These are phyloP conservation scores for Eucalyptus cloeziana DNA, from an alignment of 345 rosid genomes.

Conservation along the genomic window DNA sequence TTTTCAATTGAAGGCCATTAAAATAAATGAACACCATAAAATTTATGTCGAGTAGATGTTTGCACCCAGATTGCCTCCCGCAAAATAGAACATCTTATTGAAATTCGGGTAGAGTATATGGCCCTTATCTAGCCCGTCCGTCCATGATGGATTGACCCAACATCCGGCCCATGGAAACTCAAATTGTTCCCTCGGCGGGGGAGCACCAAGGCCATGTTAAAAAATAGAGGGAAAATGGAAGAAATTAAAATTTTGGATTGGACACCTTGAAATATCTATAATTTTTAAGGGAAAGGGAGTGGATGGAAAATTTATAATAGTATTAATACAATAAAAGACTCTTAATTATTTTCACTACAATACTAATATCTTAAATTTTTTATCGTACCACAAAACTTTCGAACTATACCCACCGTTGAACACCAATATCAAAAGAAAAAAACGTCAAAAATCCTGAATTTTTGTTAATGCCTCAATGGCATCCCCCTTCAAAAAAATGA, in stretches of 20 bases:
- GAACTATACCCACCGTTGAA: not conserved
- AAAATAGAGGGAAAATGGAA: not conserved
- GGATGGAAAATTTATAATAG: not conserved
- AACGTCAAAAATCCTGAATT: not conserved
- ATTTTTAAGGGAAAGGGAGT: not conserved
- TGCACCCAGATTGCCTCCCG: not conserved
- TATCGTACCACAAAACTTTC: not conserved
- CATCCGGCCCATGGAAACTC: not conserved
- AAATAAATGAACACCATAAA: not conserved
- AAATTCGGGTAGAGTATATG: not conserved
- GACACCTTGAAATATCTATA: not conserved
- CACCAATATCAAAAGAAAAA: not conserved
- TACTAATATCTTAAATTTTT: not conserved
- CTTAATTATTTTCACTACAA: not conserved
- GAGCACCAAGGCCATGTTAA: not conserved
- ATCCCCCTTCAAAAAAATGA: no score
- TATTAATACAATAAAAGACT: not conserved
- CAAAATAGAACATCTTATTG: not conserved
- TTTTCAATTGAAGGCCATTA: not conserved
- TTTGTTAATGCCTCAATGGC: not conserved
- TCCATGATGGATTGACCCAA: not conserved
- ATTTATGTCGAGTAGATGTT: not conserved
- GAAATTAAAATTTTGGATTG: not conserved
- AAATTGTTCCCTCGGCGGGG: not conserved
- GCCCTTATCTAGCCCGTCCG: not conserved